These are phyloP conservation scores for Suillus lakei DNA, from an alignment of 768 basidiomycete species.

Conservation along the genomic window DNA sequence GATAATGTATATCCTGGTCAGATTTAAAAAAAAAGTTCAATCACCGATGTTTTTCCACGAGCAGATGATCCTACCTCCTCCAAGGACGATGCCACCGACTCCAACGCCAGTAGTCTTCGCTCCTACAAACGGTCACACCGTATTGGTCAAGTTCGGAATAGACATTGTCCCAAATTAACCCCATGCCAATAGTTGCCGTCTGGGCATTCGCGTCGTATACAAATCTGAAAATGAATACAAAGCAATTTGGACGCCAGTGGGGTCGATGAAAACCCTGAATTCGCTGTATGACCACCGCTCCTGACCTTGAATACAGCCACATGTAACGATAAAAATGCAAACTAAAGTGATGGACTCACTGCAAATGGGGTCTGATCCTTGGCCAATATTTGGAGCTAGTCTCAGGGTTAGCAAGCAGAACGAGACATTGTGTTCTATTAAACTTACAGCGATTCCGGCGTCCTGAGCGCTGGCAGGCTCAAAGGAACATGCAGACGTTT, in stretches of 20 bases:
- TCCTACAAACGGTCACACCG: slow-evolving; percentile 60
- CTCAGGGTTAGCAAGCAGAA: not conserved
- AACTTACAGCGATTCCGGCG: slow-evolving; percentile 50
- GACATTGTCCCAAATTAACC: slow-evolving; percentile 68
- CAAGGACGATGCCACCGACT: slow-evolving; percentile 61
- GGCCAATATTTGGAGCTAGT: slow-evolving; percentile 54
- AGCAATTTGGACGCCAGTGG: slow-evolving; percentile 59
- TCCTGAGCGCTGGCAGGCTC: slow-evolving; percentile 63
- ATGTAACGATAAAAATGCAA: slow-evolving; percentile 5
- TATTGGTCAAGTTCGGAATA: slow-evolving; percentile 56
- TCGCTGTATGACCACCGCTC: slow-evolving; percentile 61
- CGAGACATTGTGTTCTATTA: slow-evolving; percentile 2
- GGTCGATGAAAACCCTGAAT: slow-evolving; percentile 64
- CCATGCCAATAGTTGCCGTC: slow-evolving; percentile 46
- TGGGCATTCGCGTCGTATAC: slow-evolving; percentile 44
- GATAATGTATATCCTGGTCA: slow-evolving; percentile 64
- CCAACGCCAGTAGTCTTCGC: slow-evolving; percentile 63
- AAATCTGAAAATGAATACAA: slow-evolving; percentile 54
- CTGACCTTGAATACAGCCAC: slow-evolving; percentile 50
- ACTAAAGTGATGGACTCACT: slow-evolving; percentile 35
- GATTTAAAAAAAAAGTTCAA: not conserved
- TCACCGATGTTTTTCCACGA: not conserved
- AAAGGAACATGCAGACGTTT: slow-evolving; percentile 55
- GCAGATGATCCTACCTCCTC: slow-evolving; percentile 48
- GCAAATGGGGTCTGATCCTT: slow-evolving; percentile 55